phyloP scores from a whole-genome alignment of 306 rosid species.

The Dalbergia cultrata region DNA sequence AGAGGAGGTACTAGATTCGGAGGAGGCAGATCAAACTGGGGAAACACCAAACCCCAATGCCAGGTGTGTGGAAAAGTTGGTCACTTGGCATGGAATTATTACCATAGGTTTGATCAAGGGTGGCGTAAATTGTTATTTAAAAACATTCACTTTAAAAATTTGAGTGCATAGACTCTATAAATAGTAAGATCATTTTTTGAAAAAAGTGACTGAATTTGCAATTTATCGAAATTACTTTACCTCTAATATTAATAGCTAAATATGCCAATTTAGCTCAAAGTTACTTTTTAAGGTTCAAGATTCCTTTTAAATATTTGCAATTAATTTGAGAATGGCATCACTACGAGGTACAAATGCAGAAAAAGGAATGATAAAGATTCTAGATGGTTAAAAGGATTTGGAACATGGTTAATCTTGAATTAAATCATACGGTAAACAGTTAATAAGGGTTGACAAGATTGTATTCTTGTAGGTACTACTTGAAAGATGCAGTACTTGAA shows the following conservation, averaged over 20 bases:
- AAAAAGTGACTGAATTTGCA: neutral
- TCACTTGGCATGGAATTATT: too few relatives aligned
- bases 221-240: neutral
- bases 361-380: neutral
- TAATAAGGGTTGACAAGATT: neutral
- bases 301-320: neutral
- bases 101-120: too few relatives aligned
- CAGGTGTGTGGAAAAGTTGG: too few relatives aligned
- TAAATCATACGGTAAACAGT: neutral
- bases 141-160: neutral
- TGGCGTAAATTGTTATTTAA: neutral
- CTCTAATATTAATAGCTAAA: neutral
- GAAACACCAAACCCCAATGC: too few relatives aligned
- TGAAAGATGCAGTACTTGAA: constrained; percentile 85
- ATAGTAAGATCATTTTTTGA: too few relatives aligned
- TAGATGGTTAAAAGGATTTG: neutral
- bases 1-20: too few relatives aligned
- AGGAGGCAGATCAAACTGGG: too few relatives aligned
- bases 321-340: neutral
- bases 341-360: neutral
- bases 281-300: neutral
- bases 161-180: neutral
- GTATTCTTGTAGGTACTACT: constrained; percentile 67
- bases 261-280: constrained; percentile 1
- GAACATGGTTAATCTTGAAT: neutral